Evolutionary conservation across 2,329 filamentous ascomycete genomes (phyloP), one percentile per base, ranked within the genome.

Genomic region (Emmonsiellopsis sp.): DNA sequence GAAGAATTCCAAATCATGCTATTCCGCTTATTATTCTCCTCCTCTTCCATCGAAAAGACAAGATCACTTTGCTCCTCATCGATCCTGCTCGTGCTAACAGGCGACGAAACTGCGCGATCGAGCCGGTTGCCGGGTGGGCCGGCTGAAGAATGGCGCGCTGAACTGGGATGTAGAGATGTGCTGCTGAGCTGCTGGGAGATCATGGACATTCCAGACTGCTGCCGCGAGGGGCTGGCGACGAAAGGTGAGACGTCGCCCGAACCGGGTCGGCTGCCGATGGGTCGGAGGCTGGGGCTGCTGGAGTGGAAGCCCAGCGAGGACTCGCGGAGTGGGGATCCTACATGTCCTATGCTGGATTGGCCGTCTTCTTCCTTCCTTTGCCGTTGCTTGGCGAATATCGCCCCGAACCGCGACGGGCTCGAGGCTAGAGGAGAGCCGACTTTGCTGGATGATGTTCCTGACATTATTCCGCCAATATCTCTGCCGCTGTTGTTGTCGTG

Each of bases 241-340:
- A 78, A 75, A 38, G 77, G 70, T 44, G 76, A 76, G 10, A 73
- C 67, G 56, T 79, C 77, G 34, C 73, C 74, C 7, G 74, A 71
- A 2, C 69, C 62, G 4, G 75, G 71, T 10, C 76, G 73, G 58
- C 72, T 72, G 50, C 72, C 70, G 38, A 78, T 75, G 42, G 78
- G 75, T 13, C 76, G 74, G 13, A 80, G 60, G 26, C 73, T 72
- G n/a, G 77, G 76, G 56, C 35, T 49, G 10, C 34, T 20, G 30
- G 72, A 73, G 46, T 68, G 73, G 45, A 74, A 68, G 58, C 77
- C 73, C 37, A 81, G 65, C 6, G 75, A 77, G 2, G 80, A 81
- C 63, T 84, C 83, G 50, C 83, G 81, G 0, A 86, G 75, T 8
- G 83, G 83, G 2, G 83, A 86, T 38, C 83, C 83, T 44, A 86